These are phyloP conservation scores for Thinopyrum elongatum DNA, from an alignment of 176 grass and related monocot species.

Conservation along the genomic window DNA sequence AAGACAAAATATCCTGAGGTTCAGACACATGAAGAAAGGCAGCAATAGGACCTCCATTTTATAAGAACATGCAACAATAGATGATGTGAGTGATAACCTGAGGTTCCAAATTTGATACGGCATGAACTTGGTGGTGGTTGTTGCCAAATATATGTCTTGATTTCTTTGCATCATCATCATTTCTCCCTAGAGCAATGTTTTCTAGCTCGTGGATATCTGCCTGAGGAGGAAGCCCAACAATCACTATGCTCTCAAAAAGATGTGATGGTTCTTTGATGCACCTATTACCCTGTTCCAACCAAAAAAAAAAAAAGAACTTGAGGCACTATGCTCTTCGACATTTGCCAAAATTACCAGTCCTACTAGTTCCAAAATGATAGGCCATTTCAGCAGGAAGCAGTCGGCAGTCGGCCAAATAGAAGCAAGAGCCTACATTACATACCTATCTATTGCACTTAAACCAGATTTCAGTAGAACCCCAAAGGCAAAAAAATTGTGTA, in stretches of 20 bases:
- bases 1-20: slow-evolving; percentile 28
- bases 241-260: slow-evolving; percentile 87
- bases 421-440: background rate
- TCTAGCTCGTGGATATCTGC: slow-evolving; percentile 73
- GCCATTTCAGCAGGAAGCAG: background rate
- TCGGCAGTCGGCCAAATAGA: slow-evolving; percentile 4
- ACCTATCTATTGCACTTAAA: background rate
- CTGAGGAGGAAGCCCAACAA: slow-evolving; percentile 90
- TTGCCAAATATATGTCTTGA: slow-evolving; percentile 68
- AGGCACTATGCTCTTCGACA: background rate
- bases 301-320: background rate
- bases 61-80: slow-evolving; percentile 6
- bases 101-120: slow-evolving; percentile 83
- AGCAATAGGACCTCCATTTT: background rate
- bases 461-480: background rate
- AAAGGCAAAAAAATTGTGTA: background rate
- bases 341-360: background rate
- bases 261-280: slow-evolving; percentile 75
- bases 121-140: slow-evolving; percentile 79
- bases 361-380: slow-evolving; percentile 10
- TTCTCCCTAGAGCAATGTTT: slow-evolving; percentile 57
- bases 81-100: slow-evolving; percentile 56
- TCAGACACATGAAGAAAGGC: background rate
- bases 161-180: slow-evolving; percentile 69
- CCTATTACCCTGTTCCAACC: slow-evolving; percentile 58